Percentiles rank a stretch among this genome's conserved stretches.
phyloP scores from a whole-genome alignment of 768 basidiomycete species.

The Termitomyces eurrhizus region DNA sequence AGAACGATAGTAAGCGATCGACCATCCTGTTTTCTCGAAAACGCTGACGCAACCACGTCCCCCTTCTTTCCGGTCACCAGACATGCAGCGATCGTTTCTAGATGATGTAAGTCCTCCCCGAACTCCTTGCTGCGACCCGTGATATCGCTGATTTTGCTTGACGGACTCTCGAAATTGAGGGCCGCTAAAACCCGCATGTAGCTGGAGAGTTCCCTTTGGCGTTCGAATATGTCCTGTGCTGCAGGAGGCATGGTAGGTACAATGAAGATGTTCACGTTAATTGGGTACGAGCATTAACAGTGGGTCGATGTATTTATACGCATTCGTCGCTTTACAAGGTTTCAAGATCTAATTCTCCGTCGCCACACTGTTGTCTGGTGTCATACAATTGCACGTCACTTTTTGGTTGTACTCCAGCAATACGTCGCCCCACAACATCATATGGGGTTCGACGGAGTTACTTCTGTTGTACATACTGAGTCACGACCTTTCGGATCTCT shows the following conservation, averaged over 20 bases:
- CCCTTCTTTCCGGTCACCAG: not conserved
- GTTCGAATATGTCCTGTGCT: too few relatives aligned
- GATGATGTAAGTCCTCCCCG: not conserved
- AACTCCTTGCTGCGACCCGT: not conserved
- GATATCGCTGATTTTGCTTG: not conserved
- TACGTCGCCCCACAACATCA: too few relatives aligned
- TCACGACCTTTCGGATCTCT: too few relatives aligned
- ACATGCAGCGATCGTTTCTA: not conserved
- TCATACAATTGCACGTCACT: too few relatives aligned
- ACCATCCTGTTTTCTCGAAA: not conserved
- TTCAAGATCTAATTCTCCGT: too few relatives aligned
- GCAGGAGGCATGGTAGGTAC: not conserved
- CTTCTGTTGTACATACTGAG: too few relatives aligned
- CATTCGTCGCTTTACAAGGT: too few relatives aligned
- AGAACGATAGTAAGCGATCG: not conserved
- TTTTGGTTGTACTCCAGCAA: too few relatives aligned
- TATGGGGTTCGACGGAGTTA: too few relatives aligned
- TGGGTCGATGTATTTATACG: too few relatives aligned
- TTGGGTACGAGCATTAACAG: too few relatives aligned
- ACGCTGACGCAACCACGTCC: not conserved
- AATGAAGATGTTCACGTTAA: not conserved
- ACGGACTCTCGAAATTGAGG: not conserved
- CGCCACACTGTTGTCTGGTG: too few relatives aligned
- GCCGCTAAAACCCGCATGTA: not conserved
- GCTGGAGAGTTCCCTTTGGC: not conserved